phyloP scores from a whole-genome alignment of 2,329 filamentous ascomycete genomes.

The Arachnomyces sp. region DNA sequence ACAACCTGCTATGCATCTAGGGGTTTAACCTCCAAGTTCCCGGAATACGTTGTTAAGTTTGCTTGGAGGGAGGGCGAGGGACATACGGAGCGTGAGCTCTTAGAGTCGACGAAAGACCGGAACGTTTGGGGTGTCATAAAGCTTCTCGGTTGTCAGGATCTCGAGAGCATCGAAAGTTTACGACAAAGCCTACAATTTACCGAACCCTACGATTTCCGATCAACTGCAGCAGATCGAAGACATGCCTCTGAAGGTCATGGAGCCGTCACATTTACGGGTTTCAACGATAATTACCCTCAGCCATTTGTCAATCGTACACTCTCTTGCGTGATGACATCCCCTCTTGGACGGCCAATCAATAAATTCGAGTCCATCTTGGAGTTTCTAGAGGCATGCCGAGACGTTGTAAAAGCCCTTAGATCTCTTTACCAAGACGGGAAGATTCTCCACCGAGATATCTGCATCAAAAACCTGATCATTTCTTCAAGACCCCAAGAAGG shows the following conservation, averaged over 20 bases:
- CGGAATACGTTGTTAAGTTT: conserved; percentile 25
- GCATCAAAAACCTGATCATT: conserved; percentile 34
- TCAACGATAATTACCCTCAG: conserved; percentile 4
- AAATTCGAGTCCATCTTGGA: conserved; percentile 23
- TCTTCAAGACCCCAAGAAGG: conserved; percentile 10
- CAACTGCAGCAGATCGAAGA: conserved; percentile 1
- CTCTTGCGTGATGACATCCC: conserved; percentile 24
- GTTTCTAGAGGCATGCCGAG: conserved; percentile 27
- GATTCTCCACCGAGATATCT: conserved; percentile 34
- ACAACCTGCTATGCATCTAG: conserved; percentile 18
- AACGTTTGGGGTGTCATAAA: conserved; percentile 21
- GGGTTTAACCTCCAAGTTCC: conserved; percentile 8
- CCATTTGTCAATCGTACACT: conserved; percentile 23
- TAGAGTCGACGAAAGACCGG: conserved; percentile 17
- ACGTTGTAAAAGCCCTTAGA: conserved; percentile 32
- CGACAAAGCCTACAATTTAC: conserved; percentile 18
- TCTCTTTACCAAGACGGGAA: conserved; percentile 25
- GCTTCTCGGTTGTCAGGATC: conserved; percentile 19
- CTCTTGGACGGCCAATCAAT: conserved; percentile 20
- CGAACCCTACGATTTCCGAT: conserved; percentile 12
- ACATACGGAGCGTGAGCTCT: conserved; percentile 18
- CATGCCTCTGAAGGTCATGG: neutral
- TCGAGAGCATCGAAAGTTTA: conserved; percentile 20
- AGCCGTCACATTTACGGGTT: conserved; percentile 3
- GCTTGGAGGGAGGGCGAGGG: conserved; percentile 24